Conservation (phyloP, 352 stramenopile genomes). For the Pythium guiyangense region DNA sequence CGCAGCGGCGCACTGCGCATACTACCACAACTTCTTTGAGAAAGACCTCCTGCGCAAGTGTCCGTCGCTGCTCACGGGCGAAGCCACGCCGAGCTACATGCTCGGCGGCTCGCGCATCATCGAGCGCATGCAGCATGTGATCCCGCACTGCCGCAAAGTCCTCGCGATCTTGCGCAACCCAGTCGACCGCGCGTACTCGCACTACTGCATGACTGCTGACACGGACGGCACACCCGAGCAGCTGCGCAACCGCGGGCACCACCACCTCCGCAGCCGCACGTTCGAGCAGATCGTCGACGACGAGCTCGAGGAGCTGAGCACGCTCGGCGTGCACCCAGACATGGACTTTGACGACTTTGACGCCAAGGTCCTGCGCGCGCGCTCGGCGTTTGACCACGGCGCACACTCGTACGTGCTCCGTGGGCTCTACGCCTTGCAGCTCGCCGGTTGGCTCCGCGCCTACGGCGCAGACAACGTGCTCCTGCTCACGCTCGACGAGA, state of each 20-base stretch:
- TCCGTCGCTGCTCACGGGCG: constrained; percentile 90
- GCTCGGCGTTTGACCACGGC: constrained; percentile 50
- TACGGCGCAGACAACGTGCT: constrained; percentile 90
- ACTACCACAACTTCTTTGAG: constrained; percentile 86
- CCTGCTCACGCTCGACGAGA: constrained; percentile 92
- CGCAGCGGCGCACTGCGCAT: constrained; percentile 47
- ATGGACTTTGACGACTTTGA: constrained; percentile 78
- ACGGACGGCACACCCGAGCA: constrained; percentile 67
- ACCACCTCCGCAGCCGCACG: constrained; percentile 49
- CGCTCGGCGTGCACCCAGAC: constrained; percentile 58
- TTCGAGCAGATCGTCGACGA: constrained; percentile 78
- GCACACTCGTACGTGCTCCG: constrained; percentile 79
- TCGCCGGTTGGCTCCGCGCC: constrained; percentile 89
- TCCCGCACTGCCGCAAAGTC: constrained; percentile 79
- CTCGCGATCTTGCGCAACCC: constrained; percentile 83
- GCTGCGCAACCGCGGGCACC: constrained; percentile 70
- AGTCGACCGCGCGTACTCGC: constrained; percentile 81
- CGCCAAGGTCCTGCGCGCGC: constrained; percentile 42
- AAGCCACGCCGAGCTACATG: constrained; percentile 91
- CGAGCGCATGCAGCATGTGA: constrained; percentile 67
- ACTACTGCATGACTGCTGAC: constrained; percentile 88
- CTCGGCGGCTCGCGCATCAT: constrained; percentile 76
- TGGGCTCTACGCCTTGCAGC: constrained; percentile 94
- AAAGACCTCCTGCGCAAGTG: constrained; percentile 78
- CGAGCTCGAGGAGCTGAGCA: constrained; percentile 59